A percentile compares a stretch with the other conserved stretches of the same genome.
These are phyloP conservation scores for Vicia villosa DNA, from an alignment of 306 rosid genomes.

Conservation along the genomic window DNA sequence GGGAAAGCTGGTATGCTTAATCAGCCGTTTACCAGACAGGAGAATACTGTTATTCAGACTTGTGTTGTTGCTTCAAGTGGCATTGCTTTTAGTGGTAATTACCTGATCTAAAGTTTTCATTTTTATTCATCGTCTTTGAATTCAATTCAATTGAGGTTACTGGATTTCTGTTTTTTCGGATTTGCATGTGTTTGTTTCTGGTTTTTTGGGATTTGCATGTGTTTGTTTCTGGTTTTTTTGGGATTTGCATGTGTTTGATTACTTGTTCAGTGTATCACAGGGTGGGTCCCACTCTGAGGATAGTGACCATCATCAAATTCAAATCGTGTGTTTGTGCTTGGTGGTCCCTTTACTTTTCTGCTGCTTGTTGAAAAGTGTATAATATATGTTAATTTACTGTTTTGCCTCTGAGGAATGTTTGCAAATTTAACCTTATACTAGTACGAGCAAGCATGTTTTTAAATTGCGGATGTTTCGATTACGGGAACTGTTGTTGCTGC, in stretches of 20 bases:
- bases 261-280: not conserved
- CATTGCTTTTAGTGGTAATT: constrained; percentile 54
- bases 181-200: not conserved
- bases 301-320: not conserved
- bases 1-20: constrained; percentile 28
- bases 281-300: not conserved
- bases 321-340: not conserved
- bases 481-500: too few relatives aligned
- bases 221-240: not conserved
- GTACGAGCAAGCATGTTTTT: too few relatives aligned
- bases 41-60: constrained; percentile 56
- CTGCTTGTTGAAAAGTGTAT: not conserved
- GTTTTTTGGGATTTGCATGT: not conserved
- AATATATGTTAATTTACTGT: not conserved
- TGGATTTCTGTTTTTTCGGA: not conserved
- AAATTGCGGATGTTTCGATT: too few relatives aligned
- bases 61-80: constrained; percentile 52
- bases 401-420: not conserved
- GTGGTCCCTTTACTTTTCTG: not conserved
- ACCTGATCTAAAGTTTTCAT: not conserved
- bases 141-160: not conserved
- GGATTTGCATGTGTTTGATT: not conserved
- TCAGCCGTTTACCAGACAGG: constrained; percentile 48
- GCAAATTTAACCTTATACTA: not conserved
- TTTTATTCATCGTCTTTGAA: not conserved